A percentile compares a stretch with the other conserved stretches of the same genome.
phyloP scores from a whole-genome alignment of 768 basidiomycete species.

The Russula virescens region DNA sequence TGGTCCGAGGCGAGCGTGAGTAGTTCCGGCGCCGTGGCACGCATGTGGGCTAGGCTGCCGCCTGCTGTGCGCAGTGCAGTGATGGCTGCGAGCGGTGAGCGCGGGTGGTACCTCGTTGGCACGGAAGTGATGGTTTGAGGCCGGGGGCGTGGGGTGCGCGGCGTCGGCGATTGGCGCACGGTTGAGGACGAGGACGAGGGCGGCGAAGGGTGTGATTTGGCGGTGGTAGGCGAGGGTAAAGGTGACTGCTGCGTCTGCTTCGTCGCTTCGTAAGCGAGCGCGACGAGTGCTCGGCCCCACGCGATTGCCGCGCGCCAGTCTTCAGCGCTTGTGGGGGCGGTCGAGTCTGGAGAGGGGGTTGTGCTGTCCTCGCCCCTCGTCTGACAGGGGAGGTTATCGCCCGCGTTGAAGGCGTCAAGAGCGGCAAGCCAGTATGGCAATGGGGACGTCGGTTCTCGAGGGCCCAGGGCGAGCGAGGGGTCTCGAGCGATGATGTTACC shows the following conservation, averaged over 20 bases:
- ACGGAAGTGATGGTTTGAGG: not conserved
- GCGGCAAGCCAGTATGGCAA: conserved; percentile 62
- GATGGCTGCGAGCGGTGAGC: conserved; percentile 48
- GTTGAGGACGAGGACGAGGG: conserved; percentile 23
- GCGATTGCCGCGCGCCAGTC: conserved; percentile 66
- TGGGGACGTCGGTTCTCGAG: conserved; percentile 49
- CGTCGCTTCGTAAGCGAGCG: conserved; percentile 45
- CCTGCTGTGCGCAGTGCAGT: conserved; percentile 45
- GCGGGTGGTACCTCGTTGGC: conserved; percentile 16
- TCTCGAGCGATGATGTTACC: conserved; percentile 55
- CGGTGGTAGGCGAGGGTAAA: conserved; percentile 19
- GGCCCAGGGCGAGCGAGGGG: conserved; percentile 39
- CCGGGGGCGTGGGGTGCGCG: no score
- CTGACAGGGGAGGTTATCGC: conserved; percentile 53
- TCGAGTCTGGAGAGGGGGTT: not conserved
- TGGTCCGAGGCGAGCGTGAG: conserved; percentile 62
- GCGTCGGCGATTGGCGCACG: not conserved
- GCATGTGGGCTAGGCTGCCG: conserved; percentile 38
- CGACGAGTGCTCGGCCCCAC: conserved; percentile 62
- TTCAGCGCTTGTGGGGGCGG: conserved; percentile 31
- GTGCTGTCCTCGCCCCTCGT: conserved; percentile 13
- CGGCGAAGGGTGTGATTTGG: no score
- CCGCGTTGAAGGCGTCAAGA: conserved; percentile 64
- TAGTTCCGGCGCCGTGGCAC: conserved; percentile 44
- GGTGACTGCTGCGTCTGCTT: conserved; percentile 10